phyloP scores from a whole-genome alignment of 345 rosid species.

The Laguncularia racemosa region DNA sequence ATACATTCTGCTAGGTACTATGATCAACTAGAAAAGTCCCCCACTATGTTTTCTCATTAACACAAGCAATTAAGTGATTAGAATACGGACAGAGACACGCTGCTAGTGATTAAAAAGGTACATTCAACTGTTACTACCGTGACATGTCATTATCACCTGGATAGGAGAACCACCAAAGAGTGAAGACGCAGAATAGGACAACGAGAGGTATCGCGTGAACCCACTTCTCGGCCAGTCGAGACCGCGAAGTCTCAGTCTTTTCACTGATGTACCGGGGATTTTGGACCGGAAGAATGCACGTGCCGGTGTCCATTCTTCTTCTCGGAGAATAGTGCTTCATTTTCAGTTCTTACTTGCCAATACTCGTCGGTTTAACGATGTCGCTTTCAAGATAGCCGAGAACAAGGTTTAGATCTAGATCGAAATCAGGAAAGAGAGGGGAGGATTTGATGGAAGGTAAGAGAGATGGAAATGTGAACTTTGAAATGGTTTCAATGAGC shows the following conservation, averaged over 20 bases:
- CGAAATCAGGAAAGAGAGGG: neutral
- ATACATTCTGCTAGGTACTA: neutral
- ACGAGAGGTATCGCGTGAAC: conserved; percentile 45
- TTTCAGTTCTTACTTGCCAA: neutral
- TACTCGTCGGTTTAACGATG: no score
- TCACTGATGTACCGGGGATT: conserved; percentile 4
- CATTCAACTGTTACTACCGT: no score
- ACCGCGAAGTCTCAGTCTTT: conserved; percentile 17
- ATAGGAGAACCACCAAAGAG: conserved; percentile 57
- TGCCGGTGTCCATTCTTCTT: conserved; percentile 14
- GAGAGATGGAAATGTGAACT: neutral
- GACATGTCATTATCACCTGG: conserved; percentile 28
- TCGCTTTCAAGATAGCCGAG: neutral
- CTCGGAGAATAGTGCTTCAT: neutral
- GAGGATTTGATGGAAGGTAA: neutral
- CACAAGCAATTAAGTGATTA: neutral
- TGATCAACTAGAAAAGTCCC: neutral
- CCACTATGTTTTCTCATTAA: neutral
- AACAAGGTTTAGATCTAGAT: neutral
- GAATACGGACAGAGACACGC: neutral
- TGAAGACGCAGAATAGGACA: conserved; percentile 38
- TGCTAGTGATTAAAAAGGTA: neutral
- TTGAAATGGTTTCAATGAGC: neutral
- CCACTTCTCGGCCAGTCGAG: conserved; percentile 23
- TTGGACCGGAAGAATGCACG: conserved; percentile 25